A percentile compares a stretch with the other conserved stretches of the same genome.
These are phyloP conservation scores for Scorias spongiosa DNA, from an alignment of 2,329 filamentous ascomycete genomes.

Conservation along the genomic window DNA sequence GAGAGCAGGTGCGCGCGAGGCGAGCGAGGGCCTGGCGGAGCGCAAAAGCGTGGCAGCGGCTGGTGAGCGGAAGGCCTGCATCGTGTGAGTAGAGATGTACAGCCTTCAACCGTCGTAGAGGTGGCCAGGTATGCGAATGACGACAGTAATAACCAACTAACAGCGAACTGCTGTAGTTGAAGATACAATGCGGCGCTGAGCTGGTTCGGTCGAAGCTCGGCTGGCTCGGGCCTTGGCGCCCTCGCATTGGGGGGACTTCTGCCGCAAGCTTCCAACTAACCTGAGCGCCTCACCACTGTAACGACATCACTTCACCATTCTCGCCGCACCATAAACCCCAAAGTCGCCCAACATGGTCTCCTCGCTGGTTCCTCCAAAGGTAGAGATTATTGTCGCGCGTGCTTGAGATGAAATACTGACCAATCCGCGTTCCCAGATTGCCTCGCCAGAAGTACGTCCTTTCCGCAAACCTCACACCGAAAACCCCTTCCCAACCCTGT, in stretches of 20 bases:
- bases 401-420: constrained; percentile 25
- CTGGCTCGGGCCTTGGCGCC: not conserved
- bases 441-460: constrained; percentile 64
- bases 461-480: not conserved
- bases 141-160: no score
- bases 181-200: no score
- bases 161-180: no score
- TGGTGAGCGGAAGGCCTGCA: constrained; percentile 38
- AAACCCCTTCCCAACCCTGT: not conserved
- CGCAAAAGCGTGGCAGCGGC: constrained; percentile 27
- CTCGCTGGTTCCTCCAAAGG: constrained; percentile 98
- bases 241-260: not conserved
- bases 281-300: not conserved
- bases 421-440: constrained; percentile 40
- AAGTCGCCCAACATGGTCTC: constrained; percentile 34
- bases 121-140: no score
- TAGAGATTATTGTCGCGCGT: constrained; percentile 29
- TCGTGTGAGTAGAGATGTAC: constrained; percentile 40
- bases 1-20: constrained; percentile 10
- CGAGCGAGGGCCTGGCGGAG: constrained; percentile 15
- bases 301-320: not conserved
- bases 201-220: not conserved
- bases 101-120: no score
- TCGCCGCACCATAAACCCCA: constrained; percentile 7
- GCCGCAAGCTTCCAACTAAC: not conserved